Evolutionary conservation across 2,329 filamentous ascomycete genomes (phyloP).

Genomic region (Camillea tinctor): DNA sequence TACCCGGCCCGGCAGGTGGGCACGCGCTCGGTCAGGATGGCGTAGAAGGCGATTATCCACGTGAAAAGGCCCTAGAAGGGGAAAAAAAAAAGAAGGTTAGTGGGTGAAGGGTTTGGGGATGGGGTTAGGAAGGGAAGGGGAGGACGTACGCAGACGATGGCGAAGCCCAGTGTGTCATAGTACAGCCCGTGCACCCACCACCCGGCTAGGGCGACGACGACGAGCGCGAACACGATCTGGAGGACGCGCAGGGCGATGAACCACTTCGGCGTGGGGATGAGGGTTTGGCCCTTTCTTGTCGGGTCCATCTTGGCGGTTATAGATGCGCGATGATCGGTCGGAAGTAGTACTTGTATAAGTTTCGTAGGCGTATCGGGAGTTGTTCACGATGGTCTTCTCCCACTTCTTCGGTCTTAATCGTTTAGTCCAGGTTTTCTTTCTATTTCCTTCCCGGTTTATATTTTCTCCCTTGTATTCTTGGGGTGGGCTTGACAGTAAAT

Average conservation of each 20-base stretch:
- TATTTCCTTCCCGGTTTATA: too few species aligned
- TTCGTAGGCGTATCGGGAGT: too few species aligned
- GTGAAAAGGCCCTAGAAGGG: conserved; percentile 42
- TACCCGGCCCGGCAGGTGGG: conserved; percentile 36
- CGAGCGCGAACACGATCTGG: conserved; percentile 42
- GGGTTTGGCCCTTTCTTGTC: conserved; percentile 22
- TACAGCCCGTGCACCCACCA: conserved; percentile 41
- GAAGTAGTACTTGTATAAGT: too few species aligned
- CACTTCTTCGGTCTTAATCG: too few species aligned
- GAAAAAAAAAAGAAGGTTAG: background rate
- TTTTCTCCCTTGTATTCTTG: too few species aligned
- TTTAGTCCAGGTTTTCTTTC: too few species aligned
- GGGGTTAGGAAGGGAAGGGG: background rate
- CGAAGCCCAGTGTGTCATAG: conserved; percentile 40
- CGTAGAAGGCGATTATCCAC: conserved; percentile 44
- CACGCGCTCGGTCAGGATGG: conserved; percentile 41
- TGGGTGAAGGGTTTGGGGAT: background rate
- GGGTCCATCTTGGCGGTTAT: conserved; percentile 20
- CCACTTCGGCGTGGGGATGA: conserved; percentile 45
- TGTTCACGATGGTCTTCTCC: too few species aligned
- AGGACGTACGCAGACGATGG: conserved; percentile 40
- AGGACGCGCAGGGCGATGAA: conserved; percentile 40
- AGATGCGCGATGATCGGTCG: too few species aligned
- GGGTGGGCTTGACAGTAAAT: too few species aligned
- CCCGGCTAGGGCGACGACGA: conserved; percentile 43